Percentiles rank a stretch among this genome's conserved stretches.
Evolutionary conservation across 2,329 filamentous ascomycete species (phyloP).

Genomic region (Pochonia chlamydosporia): DNA sequence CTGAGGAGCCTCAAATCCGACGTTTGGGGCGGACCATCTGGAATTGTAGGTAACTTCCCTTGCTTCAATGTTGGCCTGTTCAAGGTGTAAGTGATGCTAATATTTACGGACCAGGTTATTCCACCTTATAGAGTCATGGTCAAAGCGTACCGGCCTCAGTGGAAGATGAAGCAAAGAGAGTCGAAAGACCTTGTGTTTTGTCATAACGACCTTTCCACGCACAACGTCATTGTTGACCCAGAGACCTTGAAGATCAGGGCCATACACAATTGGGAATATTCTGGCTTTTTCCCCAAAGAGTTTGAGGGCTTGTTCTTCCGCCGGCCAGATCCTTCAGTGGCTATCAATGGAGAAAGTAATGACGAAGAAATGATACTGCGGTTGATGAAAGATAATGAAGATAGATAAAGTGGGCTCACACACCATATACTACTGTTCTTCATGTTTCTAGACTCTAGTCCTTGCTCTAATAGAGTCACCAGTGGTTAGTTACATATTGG

Average conservation of each 20-base stretch:
- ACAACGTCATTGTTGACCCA: not conserved
- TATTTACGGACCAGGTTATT: slow-evolving; percentile 6
- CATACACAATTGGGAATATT: slow-evolving; percentile 32
- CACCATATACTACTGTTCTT: no score
- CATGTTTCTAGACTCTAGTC: no score
- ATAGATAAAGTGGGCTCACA: no score
- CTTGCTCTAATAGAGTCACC: no score
- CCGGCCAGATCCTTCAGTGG: slow-evolving; percentile 17
- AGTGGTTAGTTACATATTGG: no score
- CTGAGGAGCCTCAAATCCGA: slow-evolving; percentile 6
- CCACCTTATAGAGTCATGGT: slow-evolving; percentile 11
- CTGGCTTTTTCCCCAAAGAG: slow-evolving; percentile 24
- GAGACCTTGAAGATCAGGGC: slow-evolving; percentile 23
- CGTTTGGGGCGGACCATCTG: slow-evolving; percentile 9
- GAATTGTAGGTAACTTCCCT: slow-evolving; percentile 4
- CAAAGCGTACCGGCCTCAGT: slow-evolving; percentile 1
- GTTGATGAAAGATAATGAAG: no score
- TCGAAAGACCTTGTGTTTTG: slow-evolving; percentile 12
- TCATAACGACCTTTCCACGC: not conserved
- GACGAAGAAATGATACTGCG: no score
- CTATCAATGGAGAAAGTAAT: slow-evolving; percentile 3
- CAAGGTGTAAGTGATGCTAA: no score
- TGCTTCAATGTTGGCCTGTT: no score
- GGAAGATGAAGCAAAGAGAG: slow-evolving; percentile 9
- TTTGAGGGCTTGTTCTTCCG: slow-evolving; percentile 21